phyloP scores from a whole-genome alignment of 1,139 yeast species.

The Candida tropicalis region DNA sequence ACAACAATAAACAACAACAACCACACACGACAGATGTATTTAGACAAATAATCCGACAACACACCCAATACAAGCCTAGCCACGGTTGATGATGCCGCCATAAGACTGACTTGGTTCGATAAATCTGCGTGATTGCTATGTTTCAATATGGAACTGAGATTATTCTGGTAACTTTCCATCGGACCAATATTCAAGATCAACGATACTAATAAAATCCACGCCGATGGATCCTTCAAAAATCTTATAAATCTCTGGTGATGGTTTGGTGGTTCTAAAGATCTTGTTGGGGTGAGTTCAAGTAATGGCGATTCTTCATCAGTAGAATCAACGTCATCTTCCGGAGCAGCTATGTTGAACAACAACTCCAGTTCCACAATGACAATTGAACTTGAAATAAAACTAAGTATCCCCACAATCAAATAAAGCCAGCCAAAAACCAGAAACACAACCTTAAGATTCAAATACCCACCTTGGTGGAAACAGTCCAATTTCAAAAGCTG shows the following conservation, averaged over 20 bases:
- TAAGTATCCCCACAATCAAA: constrained; percentile 54
- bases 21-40: constrained; percentile 41
- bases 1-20: constrained; percentile 43
- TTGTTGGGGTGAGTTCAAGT: constrained; percentile 21
- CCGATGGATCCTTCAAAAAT: constrained; percentile 64
- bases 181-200: constrained; percentile 80
- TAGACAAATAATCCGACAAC: constrained; percentile 53
- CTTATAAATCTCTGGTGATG: constrained; percentile 50
- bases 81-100: constrained; percentile 44
- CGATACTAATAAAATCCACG: constrained; percentile 65
- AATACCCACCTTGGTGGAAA: constrained; percentile 31
- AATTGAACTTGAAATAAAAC: constrained; percentile 64
- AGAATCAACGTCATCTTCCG: constrained; percentile 3
- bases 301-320: constrained; percentile 14
- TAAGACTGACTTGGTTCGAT: constrained; percentile 47
- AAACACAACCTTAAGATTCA: constrained; percentile 54
- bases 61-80: constrained; percentile 66
- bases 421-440: constrained; percentile 59
- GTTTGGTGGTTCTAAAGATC: constrained; percentile 42
- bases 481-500: constrained; percentile 50
- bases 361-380: constrained; percentile 64
- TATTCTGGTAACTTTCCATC: constrained; percentile 82
- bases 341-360: constrained; percentile 33
- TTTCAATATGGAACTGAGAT: constrained; percentile 68
- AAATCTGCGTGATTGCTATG: constrained; percentile 46